Conservation (phyloP, 2,329 filamentous ascomycete genomes). For the Trichoderma asperellum region DNA sequence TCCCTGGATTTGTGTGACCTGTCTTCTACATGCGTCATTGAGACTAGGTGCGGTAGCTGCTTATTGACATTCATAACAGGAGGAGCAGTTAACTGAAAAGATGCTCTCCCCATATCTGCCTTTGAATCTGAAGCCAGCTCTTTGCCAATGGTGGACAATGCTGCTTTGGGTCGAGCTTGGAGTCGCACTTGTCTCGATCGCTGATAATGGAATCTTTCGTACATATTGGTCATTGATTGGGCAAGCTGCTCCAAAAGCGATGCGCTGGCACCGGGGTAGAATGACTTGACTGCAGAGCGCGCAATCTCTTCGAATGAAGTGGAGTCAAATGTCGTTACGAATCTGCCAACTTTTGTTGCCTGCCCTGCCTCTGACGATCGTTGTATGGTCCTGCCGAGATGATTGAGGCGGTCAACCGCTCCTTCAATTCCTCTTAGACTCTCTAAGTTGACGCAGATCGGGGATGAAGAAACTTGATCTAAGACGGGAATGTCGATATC, state of each 20-base stretch:
- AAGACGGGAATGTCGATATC: not conserved
- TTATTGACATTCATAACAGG: not conserved
- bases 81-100: not conserved
- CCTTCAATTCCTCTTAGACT: conserved; percentile 11
- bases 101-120: no score
- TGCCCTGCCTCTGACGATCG: conserved; percentile 12
- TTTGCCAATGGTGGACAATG: not conserved
- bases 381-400: conserved; percentile 19
- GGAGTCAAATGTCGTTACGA: not conserved
- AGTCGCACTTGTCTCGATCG: conserved; percentile 20
- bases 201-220: conserved; percentile 15
- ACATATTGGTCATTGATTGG: conserved; percentile 20
- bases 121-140: not conserved
- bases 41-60: not conserved
- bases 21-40: not conserved
- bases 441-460: conserved; percentile 1
- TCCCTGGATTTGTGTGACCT: not conserved
- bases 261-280: conserved; percentile 13
- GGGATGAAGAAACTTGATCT: not conserved
- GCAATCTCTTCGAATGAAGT: conserved; percentile 3
- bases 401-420: conserved; percentile 21
- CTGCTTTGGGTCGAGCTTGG: not conserved
- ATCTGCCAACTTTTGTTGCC: not conserved
- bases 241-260: conserved; percentile 17
- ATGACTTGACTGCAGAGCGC: not conserved